Conservation (phyloP, 257 asterid species). For the Solanum verrucosum region DNA sequence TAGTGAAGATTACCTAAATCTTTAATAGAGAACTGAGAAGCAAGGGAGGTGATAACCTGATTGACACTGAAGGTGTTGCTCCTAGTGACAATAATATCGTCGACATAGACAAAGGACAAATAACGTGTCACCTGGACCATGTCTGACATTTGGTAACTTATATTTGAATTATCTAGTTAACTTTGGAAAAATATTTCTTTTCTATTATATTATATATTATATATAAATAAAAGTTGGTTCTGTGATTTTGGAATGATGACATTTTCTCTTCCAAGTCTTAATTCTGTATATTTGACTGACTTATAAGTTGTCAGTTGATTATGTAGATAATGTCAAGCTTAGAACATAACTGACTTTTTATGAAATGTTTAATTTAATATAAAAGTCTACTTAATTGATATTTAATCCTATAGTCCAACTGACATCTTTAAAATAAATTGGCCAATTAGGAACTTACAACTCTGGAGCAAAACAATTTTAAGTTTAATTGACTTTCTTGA, state of each 20-base stretch:
- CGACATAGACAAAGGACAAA: too few relatives aligned
- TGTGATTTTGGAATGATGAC: neutral
- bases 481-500: neutral
- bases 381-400: neutral
- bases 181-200: neutral
- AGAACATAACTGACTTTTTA: neutral
- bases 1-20: too few relatives aligned
- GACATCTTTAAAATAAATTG: neutral
- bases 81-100: too few relatives aligned
- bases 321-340: too few relatives aligned
- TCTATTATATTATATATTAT: too few relatives aligned
- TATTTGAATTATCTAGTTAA: neutral
- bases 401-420: neutral
- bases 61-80: too few relatives aligned
- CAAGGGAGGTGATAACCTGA: too few relatives aligned
- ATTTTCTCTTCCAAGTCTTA: neutral
- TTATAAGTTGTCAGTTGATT: too few relatives aligned
- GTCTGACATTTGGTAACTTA: neutral
- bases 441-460: neutral
- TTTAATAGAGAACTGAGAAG: too few relatives aligned
- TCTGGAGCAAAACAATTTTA: neutral
- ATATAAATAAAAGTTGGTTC: neutral
- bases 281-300: neutral
- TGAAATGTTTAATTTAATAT: neutral
- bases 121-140: too few relatives aligned